Evolutionary conservation across 768 basidiomycete genomes (phyloP).

Genomic region (Collybia nuda): DNA sequence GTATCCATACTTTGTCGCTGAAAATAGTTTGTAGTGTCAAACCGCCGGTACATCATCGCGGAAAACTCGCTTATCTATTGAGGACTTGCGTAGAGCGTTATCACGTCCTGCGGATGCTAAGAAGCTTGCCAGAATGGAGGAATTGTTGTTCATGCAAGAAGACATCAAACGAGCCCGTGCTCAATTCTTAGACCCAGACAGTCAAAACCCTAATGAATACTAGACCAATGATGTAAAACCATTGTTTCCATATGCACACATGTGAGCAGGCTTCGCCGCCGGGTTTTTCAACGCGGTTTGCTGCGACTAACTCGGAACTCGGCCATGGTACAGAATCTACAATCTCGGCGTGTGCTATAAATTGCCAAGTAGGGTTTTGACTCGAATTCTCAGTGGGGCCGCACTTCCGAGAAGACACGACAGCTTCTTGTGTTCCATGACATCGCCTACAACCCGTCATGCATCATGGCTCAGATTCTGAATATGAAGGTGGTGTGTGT

Average conservation of each 20-base stretch:
- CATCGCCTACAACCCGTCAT: not conserved
- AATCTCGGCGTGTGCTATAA: no score
- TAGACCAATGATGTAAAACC: slow-evolving; percentile 11
- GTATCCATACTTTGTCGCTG: no score
- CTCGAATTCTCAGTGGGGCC: not conserved
- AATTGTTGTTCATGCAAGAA: slow-evolving; percentile 90
- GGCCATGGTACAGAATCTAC: no score
- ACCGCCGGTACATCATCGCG: slow-evolving; percentile 68
- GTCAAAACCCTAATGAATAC: slow-evolving; percentile 44
- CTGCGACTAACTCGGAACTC: not conserved
- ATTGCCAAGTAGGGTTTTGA: not conserved
- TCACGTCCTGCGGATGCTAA: slow-evolving; percentile 88
- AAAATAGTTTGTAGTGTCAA: slow-evolving; percentile 53
- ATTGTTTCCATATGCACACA: no score
- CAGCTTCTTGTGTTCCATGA: slow-evolving; percentile 1
- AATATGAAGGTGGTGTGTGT: not conserved
- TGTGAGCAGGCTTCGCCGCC: no score
- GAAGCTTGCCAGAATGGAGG: slow-evolving; percentile 91
- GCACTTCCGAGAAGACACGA: not conserved
- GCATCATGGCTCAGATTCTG: no score
- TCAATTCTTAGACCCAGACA: slow-evolving; percentile 61
- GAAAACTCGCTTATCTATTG: slow-evolving; percentile 77
- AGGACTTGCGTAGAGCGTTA: slow-evolving; percentile 79
- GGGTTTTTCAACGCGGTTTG: not conserved
- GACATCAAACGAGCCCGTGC: slow-evolving; percentile 88